Base-by-base conservation (phyloP, 257 asterid genomes). In the Solanum pennellii region DNA sequence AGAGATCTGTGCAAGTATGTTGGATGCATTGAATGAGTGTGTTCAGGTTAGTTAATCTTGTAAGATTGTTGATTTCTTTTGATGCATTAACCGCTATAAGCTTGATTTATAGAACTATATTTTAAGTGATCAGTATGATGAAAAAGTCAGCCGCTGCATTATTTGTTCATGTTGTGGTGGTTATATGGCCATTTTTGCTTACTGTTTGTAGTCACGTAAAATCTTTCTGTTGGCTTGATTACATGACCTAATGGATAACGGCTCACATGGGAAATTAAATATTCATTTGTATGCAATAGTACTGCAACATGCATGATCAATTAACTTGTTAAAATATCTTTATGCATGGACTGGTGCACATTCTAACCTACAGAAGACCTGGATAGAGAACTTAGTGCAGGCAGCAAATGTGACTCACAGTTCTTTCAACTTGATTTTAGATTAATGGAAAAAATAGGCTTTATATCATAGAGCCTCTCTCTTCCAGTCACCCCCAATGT, bases 11-110 rank as follows among this genome's bases (percentile, higher is more conserved):
- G 98, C 95, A 83, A 92, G 86, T 86, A 97, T 97, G 98, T 87
- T 97, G 94, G 99, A 95, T 87, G 94, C 98, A 21, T 86, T 97
- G 86, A 97, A 94, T 91, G 99, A 97, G 89, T 95, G 99, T 90
- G 84, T 97, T 39, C 98, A 96, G 99, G 99, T 94, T 88, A 76
- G 94, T 89, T 80, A 29, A 47, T 80, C 29, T 47, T 80, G 5
- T 10, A 80, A 47, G 29, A 49, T 29, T 49, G 44, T 29, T 80
- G 25, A 18, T 80, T 29, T 47, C 27, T 80, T 80, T 29, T 80
- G 68, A 29, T 29, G 85, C 10, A 2, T 80, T 29, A 80, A 49
- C 44, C 42, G 4, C 18, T 10, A 47, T 49, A 80, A 49, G 44
- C 42, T 80, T 44, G 14, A 4, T 49, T 80, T 9, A 18, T 29